Conservation (phyloP, 2,329 filamentous ascomycete genomes). For the Gyromitra esculenta region DNA sequence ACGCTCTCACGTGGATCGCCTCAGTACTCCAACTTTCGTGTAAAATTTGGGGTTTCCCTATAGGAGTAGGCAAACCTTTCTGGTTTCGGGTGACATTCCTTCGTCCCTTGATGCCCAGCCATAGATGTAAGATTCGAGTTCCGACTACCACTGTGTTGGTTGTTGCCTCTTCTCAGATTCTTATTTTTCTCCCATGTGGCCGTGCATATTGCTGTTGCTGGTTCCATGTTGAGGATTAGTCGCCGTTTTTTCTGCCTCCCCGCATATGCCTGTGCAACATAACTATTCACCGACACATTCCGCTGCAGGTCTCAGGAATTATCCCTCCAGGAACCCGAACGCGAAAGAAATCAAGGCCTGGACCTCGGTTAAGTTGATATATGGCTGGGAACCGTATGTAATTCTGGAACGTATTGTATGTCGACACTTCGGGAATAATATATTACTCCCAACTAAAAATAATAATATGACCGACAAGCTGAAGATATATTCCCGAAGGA, state of each 20-base stretch:
- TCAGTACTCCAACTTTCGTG: constrained; percentile 51
- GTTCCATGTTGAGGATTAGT: constrained; percentile 11
- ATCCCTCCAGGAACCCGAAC: not conserved
- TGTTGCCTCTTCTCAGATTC: constrained; percentile 1
- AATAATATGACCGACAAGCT: constrained; percentile 17
- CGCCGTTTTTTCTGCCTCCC: constrained; percentile 7
- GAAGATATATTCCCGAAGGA: constrained; percentile 8
- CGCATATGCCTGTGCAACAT: constrained; percentile 2
- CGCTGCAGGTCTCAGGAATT: not conserved
- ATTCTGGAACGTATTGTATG: constrained; percentile 12
- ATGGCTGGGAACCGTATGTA: not conserved
- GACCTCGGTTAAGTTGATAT: not conserved
- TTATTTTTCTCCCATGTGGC: constrained; percentile 24
- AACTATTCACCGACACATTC: constrained; percentile 15
- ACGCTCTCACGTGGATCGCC: constrained; percentile 42
- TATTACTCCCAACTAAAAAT: constrained; percentile 16
- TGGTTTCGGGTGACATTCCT: constrained; percentile 32
- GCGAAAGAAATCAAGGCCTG: not conserved
- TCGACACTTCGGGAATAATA: not conserved
- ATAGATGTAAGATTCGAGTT: constrained; percentile 21
- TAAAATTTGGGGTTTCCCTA: constrained; percentile 18
- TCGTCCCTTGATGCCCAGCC: constrained; percentile 12
- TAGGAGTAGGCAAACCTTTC: constrained; percentile 22
- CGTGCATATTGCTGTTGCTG: constrained; percentile 24
- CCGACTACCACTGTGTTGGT: constrained; percentile 39